phyloP scores from a whole-genome alignment of 2,329 filamentous ascomycete genomes.

The Fusarium ambrosium region DNA sequence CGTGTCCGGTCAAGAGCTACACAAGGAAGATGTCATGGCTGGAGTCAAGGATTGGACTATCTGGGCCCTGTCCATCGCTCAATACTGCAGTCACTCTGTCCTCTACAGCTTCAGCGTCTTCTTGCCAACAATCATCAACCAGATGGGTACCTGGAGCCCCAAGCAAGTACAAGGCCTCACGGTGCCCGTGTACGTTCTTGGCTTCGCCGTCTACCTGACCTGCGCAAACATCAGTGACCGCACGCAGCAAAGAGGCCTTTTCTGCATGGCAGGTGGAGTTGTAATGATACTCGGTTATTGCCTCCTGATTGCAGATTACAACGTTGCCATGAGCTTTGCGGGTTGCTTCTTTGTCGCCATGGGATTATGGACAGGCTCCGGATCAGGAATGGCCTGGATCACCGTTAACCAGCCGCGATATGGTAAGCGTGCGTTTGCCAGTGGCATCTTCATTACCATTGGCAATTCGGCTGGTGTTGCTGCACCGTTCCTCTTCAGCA shows the following conservation, averaged over 20 bases:
- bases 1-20: not conserved
- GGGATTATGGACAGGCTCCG: constrained; percentile 11
- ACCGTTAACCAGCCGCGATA: constrained; percentile 12
- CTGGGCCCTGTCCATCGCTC: constrained; percentile 12
- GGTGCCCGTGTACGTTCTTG: constrained; percentile 9
- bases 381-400: constrained; percentile 14
- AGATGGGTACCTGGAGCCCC: constrained; percentile 9
- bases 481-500: constrained; percentile 7
- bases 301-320: constrained; percentile 5
- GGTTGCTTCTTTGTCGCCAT: constrained; percentile 12
- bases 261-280: constrained; percentile 8
- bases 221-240: constrained; percentile 17
- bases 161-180: constrained; percentile 13
- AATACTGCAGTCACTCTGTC: constrained; percentile 14
- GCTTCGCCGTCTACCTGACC: constrained; percentile 5
- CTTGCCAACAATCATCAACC: constrained; percentile 11
- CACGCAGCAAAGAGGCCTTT: constrained; percentile 10
- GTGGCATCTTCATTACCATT: constrained; percentile 14
- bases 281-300: constrained; percentile 9
- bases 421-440: constrained; percentile 13
- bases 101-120: constrained; percentile 18
- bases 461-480: constrained; percentile 13
- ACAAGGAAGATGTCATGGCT: constrained; percentile 16
- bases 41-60: constrained; percentile 16
- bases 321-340: constrained; percentile 8